phyloP scores from a whole-genome alignment of 208 protist genomes.

The Crithidia brevicula region DNA sequence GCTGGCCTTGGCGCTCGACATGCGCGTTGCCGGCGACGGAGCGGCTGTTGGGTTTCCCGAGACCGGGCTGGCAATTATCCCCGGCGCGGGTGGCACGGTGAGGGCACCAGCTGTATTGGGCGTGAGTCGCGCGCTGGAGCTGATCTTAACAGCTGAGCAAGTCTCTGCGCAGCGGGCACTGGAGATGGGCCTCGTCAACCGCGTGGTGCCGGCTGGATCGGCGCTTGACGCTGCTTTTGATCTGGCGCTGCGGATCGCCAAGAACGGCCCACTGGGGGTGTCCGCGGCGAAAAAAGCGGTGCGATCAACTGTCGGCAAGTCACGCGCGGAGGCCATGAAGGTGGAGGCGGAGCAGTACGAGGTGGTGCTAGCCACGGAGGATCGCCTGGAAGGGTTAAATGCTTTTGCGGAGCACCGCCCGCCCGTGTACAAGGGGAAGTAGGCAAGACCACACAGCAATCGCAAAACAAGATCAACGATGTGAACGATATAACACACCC shows the following conservation, averaged over 20 bases:
- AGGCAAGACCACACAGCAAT: constrained; percentile 2
- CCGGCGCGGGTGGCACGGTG: constrained; percentile 92
- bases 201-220: constrained; percentile 50
- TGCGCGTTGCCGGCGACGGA: constrained; percentile 62
- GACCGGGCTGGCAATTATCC: constrained; percentile 92
- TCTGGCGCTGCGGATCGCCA: constrained; percentile 55
- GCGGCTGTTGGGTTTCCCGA: constrained; percentile 84
- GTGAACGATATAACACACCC: no score
- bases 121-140: constrained; percentile 78
- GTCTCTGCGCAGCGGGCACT: constrained; percentile 59
- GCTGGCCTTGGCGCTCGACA: constrained; percentile 85
- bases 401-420: constrained; percentile 93
- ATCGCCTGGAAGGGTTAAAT: constrained; percentile 88
- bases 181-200: constrained; percentile 79
- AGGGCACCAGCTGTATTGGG: constrained; percentile 84
- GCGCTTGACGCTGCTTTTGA: constrained; percentile 36
- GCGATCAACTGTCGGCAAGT: constrained; percentile 52
- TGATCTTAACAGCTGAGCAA: constrained; percentile 87
- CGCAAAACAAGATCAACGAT: background rate
- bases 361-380: constrained; percentile 85
- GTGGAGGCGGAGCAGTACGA: constrained; percentile 84
- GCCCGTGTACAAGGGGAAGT: constrained; percentile 89
- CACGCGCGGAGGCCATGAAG: constrained; percentile 64
- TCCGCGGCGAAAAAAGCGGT: constrained; percentile 87
- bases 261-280: constrained; percentile 87